These are phyloP conservation scores for sunflower (Helianthus annuus) DNA, from an alignment of 129 eudicot genomes.

Conservation along the genomic window HanXRQr2.0-SUNRISE NC_035436.2:39010007-39010506, in stretches of 20 bases:
- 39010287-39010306: conserved; percentile 64
- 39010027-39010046: conserved; percentile 5
- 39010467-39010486: conserved; percentile 43
- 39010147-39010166: conserved; percentile 63
- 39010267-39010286: conserved; percentile 86
- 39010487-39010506: conserved; percentile 40
- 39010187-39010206: conserved; percentile 59
- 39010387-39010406: conserved; percentile 67
- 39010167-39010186: conserved; percentile 64
- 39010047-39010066: conserved; percentile 6
- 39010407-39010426: conserved; percentile 62
- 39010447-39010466: conserved; percentile 74
- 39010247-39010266: conserved; percentile 49
- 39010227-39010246: conserved; percentile 52
- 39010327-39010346: conserved; percentile 74
- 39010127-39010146: conserved; percentile 52
- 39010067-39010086: conserved; percentile 4
- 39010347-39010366: conserved; percentile 74
- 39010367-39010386: conserved; percentile 79
- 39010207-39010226: conserved; percentile 87
- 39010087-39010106: neutral
- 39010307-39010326: conserved; percentile 72
- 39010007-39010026: neutral
- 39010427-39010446: conserved; percentile 33
- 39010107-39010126: conserved; percentile 17